These are phyloP conservation scores for Arachis monticola DNA, from an alignment of 331 rosid genomes.

Conservation along the genomic window DNA sequence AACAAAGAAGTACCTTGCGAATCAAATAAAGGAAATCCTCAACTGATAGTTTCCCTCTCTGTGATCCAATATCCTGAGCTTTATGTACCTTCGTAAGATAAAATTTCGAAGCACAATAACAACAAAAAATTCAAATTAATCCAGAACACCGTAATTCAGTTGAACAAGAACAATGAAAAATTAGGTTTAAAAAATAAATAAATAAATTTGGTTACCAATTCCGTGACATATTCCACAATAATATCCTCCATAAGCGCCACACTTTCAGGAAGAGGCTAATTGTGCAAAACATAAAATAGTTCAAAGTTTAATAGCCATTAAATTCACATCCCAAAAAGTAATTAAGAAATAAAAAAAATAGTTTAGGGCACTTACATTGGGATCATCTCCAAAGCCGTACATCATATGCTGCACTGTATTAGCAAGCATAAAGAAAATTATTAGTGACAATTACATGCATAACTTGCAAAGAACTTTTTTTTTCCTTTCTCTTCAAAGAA, in stretches of 20 bases:
- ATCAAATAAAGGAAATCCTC: slow-evolving; percentile 87
- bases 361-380: slow-evolving; percentile 60
- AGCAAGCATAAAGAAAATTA: slow-evolving; percentile 4
- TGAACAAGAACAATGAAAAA: background rate
- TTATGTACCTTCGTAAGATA: slow-evolving; percentile 65
- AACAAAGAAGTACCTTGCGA: slow-evolving; percentile 67
- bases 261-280: slow-evolving; percentile 94
- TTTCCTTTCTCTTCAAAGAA: background rate
- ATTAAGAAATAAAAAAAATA: background rate
- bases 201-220: slow-evolving; percentile 53
- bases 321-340: background rate
- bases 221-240: slow-evolving; percentile 84
- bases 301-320: background rate
- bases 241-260: slow-evolving; percentile 96
- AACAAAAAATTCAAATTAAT: slow-evolving; percentile 29
- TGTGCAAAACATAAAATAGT: slow-evolving; percentile 3
- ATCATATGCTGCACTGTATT: slow-evolving; percentile 91
- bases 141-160: background rate
- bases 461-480: background rate
- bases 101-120: background rate
- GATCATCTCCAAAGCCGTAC: slow-evolving; percentile 96
- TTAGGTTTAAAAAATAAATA: background rate
- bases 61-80: slow-evolving; percentile 93
- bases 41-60: slow-evolving; percentile 84
- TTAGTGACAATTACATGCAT: background rate